Conservation (phyloP, 2,329 filamentous ascomycete species). For the Fusarium domesticum region DNA sequence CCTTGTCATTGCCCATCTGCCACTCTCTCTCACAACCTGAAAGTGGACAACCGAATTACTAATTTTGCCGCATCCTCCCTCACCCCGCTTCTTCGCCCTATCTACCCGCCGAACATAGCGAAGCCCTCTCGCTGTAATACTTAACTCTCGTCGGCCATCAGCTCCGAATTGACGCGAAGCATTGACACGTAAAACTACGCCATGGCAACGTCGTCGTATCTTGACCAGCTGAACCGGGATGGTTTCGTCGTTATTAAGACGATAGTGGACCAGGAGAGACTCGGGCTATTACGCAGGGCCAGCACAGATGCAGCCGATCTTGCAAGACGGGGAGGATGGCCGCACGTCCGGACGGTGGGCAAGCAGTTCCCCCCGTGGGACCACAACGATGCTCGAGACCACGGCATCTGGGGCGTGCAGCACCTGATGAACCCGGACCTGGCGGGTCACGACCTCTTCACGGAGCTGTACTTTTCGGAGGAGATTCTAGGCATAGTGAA, state of each 20-base stretch:
- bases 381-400: slow-evolving; percentile 47
- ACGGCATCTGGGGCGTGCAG: slow-evolving; percentile 87
- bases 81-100: no score
- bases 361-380: slow-evolving; percentile 91
- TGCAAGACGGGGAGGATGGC: slow-evolving; percentile 72
- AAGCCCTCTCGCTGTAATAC: no score
- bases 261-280: slow-evolving; percentile 54
- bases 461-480: slow-evolving; percentile 68
- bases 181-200: no score
- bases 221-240: slow-evolving; percentile 59
- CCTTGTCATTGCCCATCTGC: no score
- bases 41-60: no score
- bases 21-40: no score
- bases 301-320: slow-evolving; percentile 55
- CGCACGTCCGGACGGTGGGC: slow-evolving; percentile 75
- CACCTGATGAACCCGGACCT: slow-evolving; percentile 75
- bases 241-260: slow-evolving; percentile 74
- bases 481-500: slow-evolving; percentile 61
- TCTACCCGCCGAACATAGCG: no score
- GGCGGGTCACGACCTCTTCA: slow-evolving; percentile 59
- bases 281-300: slow-evolving; percentile 59
- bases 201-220: slow-evolving; percentile 23
- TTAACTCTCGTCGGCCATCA: no score
- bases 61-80: no score
- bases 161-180: no score